Base-by-base conservation (phyloP, 116 monocot genomes). In the Dioscorea cayenensis region DNA sequence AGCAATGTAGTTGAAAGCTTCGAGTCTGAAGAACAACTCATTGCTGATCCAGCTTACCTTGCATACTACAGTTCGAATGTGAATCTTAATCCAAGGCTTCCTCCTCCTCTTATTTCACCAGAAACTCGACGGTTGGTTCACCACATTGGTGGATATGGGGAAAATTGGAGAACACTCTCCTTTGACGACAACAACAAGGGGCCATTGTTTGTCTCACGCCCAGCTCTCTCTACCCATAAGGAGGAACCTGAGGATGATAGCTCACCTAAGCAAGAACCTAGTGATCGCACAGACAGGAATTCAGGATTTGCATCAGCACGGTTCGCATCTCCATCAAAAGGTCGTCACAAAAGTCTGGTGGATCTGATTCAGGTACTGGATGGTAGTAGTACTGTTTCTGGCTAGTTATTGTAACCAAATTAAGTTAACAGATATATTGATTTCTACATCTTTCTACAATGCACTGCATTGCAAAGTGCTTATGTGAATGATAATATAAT, bases 11-110 rank as follows among this genome's bases (percentile, higher is more conserved):
- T 63, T 70, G 72, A 78, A 71, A 77, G 21, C n/a, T 73, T 72
- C 69, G 81, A 73, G 19, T 73, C 75, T 28, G 89, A 92, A 82
- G 92, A 90, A 64, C 81, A 87, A 75, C 85, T 89, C 25, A 84
- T 85, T 75, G 73, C 87, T 19, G 79, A 92, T 80, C 95, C 92
- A 76, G 80, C 90, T 22, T 95, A 95, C 67, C 49, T 83, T 51
- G 77, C 81, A 63, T 90, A 92, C 70, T 96, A 96, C 72, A 71
- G 69, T 22, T 80, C 90, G 35, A 93, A 88, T 86, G 88, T 86
- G 16, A 93, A 97, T 71, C 77, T 93, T 58, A 97, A 97, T 74
- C 97, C 97, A 59, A 90, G 97, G 76, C 86, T 97, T 22, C 97
- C 97, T 76, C 93, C 79, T 17, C 97, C 97, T 75, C 72, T 90